Evolutionary conservation across 2,329 filamentous ascomycete species (phyloP).

Genomic region (Colletotrichum ledebouriae): DNA sequence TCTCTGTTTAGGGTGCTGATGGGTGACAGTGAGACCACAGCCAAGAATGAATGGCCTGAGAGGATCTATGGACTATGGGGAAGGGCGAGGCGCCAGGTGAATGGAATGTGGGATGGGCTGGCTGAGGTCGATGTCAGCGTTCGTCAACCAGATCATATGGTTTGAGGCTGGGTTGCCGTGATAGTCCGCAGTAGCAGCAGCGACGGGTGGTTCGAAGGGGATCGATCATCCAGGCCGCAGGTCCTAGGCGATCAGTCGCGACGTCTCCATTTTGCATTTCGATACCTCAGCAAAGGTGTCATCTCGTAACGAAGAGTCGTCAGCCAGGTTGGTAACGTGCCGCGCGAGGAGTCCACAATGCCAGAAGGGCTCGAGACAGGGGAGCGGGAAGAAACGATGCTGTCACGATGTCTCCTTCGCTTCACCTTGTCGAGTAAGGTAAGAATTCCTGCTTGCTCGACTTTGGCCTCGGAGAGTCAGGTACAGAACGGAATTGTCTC

Average conservation of each 20-base stretch:
- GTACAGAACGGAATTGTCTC: conserved; percentile 37
- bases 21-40: conserved; percentile 29
- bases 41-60: conserved; percentile 1
- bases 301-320: conserved; percentile 5
- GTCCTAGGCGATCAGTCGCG: conserved; percentile 1
- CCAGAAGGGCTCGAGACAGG: conserved; percentile 1
- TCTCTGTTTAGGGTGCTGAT: conserved; percentile 22
- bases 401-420: conserved; percentile 8
- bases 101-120: not conserved
- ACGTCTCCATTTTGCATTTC: not conserved
- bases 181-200: no score
- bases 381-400: conserved; percentile 9
- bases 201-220: no score
- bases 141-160: no score
- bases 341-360: conserved; percentile 1
- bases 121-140: not conserved
- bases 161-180: no score
- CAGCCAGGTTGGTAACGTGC: not conserved
- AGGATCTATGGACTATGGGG: no score
- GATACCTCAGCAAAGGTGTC: not conserved
- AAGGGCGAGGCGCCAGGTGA: not conserved
- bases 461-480: conserved; percentile 29
- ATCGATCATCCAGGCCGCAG: not conserved
- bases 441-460: not conserved
- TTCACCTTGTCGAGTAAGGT: not conserved